Base-by-base conservation (phyloP, 371 early-diverging fungal genomes). In the Circinella minor region DNA sequence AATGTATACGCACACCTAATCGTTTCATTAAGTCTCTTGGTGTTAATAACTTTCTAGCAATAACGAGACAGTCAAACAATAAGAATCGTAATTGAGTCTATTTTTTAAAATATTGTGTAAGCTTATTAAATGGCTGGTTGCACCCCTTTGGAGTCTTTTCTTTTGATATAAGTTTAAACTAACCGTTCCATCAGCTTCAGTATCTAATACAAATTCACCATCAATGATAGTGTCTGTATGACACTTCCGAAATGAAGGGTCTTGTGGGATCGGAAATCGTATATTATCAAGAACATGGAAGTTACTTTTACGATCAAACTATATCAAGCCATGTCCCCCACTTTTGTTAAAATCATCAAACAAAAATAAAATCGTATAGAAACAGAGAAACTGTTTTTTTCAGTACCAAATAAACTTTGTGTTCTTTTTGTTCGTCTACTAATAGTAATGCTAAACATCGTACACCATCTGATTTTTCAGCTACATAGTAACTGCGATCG, bases 401-500 rank as follows among this genome's bases (percentile, higher is more conserved):
- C 14, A 17, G 61, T 75, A 94, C 93, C 77, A 93, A 73, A 71
- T 85, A 93, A 4, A 89, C 81, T 71, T 88, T 88, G 60, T 81
- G 86, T n/a, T 79, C 78, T 34, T 81, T 78, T 66, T 73, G 62
- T n/a, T 68, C 39, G 67, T 82, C 71, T 7, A 79, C 69, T 4
- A 83, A 76, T 61, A 93, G 82, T 46, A 91, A 86, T 54, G 97
- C 83, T 3, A 99, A 84, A 59, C 93, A 95, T 20, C 99, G 91
- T 6, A 96, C 88, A 34, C 99, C 99, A 84, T 99, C 99, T 10
- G 97, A 96, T 78, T 99, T 99, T 79, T 99, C 99, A 75, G 96
- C 94, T 15, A 99, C 98, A 81, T 91, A 95, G 77, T 95, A 99
- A 85, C 90, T 89, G 63, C 27, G 27, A 27, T 27, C 27, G 27